These are phyloP conservation scores for Babesia divergens DNA, from an alignment of 169 alveolate species.

Conservation along the genomic window DNA sequence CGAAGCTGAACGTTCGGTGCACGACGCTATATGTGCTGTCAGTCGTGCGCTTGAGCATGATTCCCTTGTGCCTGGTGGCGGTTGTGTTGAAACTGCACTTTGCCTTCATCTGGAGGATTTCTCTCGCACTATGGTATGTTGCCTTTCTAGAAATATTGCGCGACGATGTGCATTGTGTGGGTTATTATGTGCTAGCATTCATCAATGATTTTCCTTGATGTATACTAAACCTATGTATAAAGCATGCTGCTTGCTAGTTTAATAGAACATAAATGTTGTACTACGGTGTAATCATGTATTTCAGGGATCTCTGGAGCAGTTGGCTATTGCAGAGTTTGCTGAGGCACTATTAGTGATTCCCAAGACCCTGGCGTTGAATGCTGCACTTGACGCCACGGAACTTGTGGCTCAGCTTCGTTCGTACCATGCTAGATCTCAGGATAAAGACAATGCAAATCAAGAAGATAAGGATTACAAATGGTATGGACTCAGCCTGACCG, in stretches of 20 bases:
- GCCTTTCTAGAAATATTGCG: too few species aligned
- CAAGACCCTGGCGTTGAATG: slow-evolving; percentile 97
- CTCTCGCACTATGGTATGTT: slow-evolving; percentile 89
- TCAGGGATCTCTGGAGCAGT: slow-evolving; percentile 93
- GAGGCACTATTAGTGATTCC: slow-evolving; percentile 97
- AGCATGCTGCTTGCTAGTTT: too few species aligned
- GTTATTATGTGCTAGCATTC: not conserved
- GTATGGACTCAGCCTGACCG: slow-evolving; percentile 93
- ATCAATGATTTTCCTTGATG: not conserved
- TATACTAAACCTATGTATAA: not conserved
- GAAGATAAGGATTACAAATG: slow-evolving; percentile 65
- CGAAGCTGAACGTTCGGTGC: slow-evolving; percentile 96
- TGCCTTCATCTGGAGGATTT: slow-evolving; percentile 93
- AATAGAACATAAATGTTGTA: too few species aligned
- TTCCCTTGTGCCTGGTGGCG: slow-evolving; percentile 96
- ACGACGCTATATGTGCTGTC: slow-evolving; percentile 96
- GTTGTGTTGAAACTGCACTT: slow-evolving; percentile 98
- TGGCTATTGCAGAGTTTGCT: slow-evolving; percentile 98
- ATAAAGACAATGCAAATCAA: slow-evolving; percentile 53
- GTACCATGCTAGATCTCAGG: slow-evolving; percentile 88
- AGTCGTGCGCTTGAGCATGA: slow-evolving; percentile 88
- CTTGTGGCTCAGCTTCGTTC: slow-evolving; percentile 89
- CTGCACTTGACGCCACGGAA: slow-evolving; percentile 96
- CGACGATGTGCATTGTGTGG: too few species aligned
- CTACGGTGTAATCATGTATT: too few species aligned